Conservation (phyloP, 352 stramenopile genomes). For the Globisporangium perplexum region DNA sequence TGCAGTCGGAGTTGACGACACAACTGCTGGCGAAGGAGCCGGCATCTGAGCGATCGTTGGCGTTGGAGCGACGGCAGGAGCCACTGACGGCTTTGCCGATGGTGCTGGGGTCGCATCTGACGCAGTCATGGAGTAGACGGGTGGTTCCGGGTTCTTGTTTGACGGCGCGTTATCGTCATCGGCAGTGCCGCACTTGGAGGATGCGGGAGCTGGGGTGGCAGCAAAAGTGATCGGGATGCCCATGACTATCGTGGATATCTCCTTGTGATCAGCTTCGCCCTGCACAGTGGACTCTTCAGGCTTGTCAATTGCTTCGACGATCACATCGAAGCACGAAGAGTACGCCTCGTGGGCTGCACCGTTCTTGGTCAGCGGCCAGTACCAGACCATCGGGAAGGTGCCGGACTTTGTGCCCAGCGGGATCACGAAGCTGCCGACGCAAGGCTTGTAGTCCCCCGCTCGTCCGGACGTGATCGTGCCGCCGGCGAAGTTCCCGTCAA, state of each 20-base stretch:
- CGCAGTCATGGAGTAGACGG: not conserved
- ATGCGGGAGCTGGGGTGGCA: not conserved
- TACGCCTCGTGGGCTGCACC: slow-evolving; percentile 26
- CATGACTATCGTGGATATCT: not conserved
- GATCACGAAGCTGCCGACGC: slow-evolving; percentile 46
- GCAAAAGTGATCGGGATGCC: not conserved
- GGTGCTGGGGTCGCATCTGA: not conserved
- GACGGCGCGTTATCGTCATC: not conserved
- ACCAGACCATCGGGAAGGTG: slow-evolving; percentile 68
- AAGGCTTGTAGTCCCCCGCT: slow-evolving; percentile 55
- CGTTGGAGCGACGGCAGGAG: no score
- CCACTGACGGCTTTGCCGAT: no score
- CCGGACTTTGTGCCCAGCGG: slow-evolving; percentile 32
- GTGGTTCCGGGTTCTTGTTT: not conserved
- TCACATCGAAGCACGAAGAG: slow-evolving; percentile 53
- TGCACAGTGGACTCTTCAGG: slow-evolving; percentile 11
- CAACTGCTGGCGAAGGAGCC: no score
- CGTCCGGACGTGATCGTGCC: slow-evolving; percentile 30
- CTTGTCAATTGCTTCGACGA: not conserved
- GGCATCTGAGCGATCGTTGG: no score
- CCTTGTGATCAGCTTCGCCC: not conserved
- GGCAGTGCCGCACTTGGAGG: not conserved
- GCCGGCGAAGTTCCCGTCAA: slow-evolving; percentile 25
- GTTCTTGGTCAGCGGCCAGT: slow-evolving; percentile 44
- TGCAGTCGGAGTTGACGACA: not conserved